Percentiles rank a stretch among this genome's conserved stretches.
Conservation (phyloP, 805 yeast genomes). For the Hanseniaspora jakobsenii region DNA sequence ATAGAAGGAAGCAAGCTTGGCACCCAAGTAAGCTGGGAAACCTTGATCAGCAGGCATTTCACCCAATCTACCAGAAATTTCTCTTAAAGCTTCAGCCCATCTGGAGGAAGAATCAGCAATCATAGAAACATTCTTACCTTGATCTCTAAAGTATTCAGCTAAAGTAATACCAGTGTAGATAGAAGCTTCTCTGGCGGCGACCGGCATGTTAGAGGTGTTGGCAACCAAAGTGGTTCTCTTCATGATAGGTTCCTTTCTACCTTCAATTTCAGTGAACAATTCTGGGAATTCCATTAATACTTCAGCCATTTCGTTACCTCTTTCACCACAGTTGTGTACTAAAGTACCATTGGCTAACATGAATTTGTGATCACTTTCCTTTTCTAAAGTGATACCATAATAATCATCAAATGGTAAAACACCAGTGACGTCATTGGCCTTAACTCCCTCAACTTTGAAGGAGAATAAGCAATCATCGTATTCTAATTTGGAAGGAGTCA, state of each 20-base stretch:
- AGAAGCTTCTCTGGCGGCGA: slow-evolving; percentile 99
- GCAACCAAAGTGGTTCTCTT: slow-evolving; percentile 98
- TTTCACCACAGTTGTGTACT: slow-evolving; percentile 58
- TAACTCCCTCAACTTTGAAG: slow-evolving; percentile 1
- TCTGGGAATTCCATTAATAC: slow-evolving; percentile 99
- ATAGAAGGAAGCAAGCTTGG: too few relatives aligned
- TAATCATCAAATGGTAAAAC: slow-evolving; percentile 25
- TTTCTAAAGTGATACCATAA: slow-evolving; percentile 34
- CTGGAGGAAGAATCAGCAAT: slow-evolving; percentile 99
- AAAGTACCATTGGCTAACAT: slow-evolving; percentile 31
- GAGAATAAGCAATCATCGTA: slow-evolving; percentile 15
- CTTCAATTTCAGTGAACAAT: slow-evolving; percentile 76
- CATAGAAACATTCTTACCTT: slow-evolving; percentile 97
- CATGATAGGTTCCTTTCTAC: slow-evolving; percentile 97
- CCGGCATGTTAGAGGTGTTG: slow-evolving; percentile 98
- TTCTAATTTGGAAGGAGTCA: slow-evolving; percentile 11
- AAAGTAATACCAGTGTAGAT: slow-evolving; percentile 97
- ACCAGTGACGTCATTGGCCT: slow-evolving; percentile 11
- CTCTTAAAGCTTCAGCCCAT: slow-evolving; percentile 99
- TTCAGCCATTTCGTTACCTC: slow-evolving; percentile 99
- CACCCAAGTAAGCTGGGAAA: slow-evolving; percentile 99
- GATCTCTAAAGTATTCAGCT: slow-evolving; percentile 99
- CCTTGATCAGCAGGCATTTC: slow-evolving; percentile 99
- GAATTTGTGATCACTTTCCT: slow-evolving; percentile 34
- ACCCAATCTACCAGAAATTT: slow-evolving; percentile 98